Conservation (phyloP, 352 stramenopile genomes). For the Phytopythium boreale region DNA sequence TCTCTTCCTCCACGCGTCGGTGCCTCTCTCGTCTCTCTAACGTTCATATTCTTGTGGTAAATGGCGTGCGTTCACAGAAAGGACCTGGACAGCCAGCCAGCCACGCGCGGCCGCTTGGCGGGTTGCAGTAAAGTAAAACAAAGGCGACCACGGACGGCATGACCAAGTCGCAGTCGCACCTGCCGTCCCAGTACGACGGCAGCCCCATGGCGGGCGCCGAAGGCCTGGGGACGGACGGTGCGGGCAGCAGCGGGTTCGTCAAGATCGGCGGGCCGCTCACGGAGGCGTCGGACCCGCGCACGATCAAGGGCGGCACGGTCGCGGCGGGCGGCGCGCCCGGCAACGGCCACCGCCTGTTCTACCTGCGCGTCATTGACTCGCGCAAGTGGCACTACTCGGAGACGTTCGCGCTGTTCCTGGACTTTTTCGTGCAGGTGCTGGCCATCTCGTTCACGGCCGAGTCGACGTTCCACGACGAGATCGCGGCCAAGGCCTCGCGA, state of each 20-base stretch:
- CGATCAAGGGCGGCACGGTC: conserved; percentile 42
- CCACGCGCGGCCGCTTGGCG: no score
- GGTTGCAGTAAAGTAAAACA: no score
- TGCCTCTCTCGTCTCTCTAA: background rate
- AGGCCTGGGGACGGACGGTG: conserved; percentile 7
- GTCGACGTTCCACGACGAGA: conserved; percentile 51
- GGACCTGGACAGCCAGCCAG: background rate
- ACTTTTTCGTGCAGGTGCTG: conserved; percentile 85
- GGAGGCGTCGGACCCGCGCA: conserved; percentile 65
- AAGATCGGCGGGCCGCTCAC: conserved; percentile 78
- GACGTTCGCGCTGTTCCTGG: conserved; percentile 80
- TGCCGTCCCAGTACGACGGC: conserved; percentile 8
- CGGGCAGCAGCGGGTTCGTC: conserved; percentile 48
- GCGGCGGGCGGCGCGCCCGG: conserved; percentile 18
- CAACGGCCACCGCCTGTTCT: conserved; percentile 73
- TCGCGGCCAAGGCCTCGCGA: conserved; percentile 66
- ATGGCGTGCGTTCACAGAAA: background rate
- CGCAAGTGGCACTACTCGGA: conserved; percentile 89
- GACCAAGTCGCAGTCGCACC: conserved; percentile 5
- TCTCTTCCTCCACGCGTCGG: background rate
- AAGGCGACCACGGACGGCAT: background rate
- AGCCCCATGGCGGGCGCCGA: conserved; percentile 21
- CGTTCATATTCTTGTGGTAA: background rate
- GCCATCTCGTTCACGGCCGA: conserved; percentile 76
- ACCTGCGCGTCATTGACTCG: conserved; percentile 80